These are phyloP conservation scores for Kodamaea hsintzibuensis DNA, from an alignment of 805 yeast species.

Conservation along the genomic window DNA sequence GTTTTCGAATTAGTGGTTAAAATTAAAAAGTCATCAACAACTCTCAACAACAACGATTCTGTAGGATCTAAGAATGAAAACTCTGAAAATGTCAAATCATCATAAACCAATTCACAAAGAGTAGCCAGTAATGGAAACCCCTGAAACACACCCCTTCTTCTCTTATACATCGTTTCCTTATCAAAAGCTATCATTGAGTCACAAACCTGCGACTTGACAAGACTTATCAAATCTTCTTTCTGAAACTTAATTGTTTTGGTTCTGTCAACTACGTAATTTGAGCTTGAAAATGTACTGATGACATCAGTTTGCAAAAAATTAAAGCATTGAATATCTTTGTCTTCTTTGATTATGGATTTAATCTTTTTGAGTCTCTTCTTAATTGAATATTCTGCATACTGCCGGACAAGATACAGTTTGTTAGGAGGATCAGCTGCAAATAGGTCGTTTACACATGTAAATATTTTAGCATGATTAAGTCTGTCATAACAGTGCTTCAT, in stretches of 20 bases:
- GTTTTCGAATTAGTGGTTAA: constrained; percentile 45
- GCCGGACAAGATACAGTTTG: constrained; percentile 22
- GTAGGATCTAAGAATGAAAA: constrained; percentile 22
- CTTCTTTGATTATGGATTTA: constrained; percentile 15
- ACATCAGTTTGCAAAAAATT: background rate
- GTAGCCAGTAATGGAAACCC: constrained; percentile 78
- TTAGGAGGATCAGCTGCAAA: constrained; percentile 22
- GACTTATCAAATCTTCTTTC: constrained; percentile 44
- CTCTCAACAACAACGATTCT: constrained; percentile 49
- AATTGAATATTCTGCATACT: constrained; percentile 12
- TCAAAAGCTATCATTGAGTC: constrained; percentile 47
- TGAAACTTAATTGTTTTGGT: constrained; percentile 35
- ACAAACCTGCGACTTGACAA: constrained; percentile 55
- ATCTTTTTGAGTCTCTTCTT: constrained; percentile 11
- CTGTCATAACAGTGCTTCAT: constrained; percentile 76
- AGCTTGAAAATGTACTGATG: background rate
- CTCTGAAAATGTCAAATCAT: constrained; percentile 50
- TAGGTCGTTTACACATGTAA: constrained; percentile 32
- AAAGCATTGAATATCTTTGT: constrained; percentile 12
- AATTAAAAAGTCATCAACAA: constrained; percentile 87
- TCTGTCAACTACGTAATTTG: constrained; percentile 26
- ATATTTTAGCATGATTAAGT: constrained; percentile 50
- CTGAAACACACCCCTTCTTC: constrained; percentile 77
- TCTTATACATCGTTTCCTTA: constrained; percentile 35
- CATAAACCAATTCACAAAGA: constrained; percentile 74